A percentile compares a stretch with the other conserved stretches of the same genome.
Conservation (phyloP, 768 basidiomycete species). For the Trametes meyenii region DNA sequence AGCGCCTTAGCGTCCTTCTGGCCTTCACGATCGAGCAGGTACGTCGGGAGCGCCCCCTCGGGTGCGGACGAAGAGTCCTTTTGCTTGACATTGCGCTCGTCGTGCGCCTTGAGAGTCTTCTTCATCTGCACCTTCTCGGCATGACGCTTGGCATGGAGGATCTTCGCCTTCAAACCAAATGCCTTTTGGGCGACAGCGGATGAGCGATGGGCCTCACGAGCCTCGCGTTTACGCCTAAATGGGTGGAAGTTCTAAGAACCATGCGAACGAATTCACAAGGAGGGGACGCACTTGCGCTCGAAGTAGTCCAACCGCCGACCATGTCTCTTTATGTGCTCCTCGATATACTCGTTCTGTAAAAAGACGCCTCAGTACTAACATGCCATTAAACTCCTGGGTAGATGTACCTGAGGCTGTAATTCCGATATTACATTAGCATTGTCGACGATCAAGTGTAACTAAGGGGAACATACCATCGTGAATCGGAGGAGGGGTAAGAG, state of each 20-base stretch:
- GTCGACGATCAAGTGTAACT: neutral
- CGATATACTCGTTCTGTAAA: slow-evolving; percentile 95
- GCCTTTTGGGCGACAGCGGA: slow-evolving; percentile 91
- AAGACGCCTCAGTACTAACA: slow-evolving; percentile 1
- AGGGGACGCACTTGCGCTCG: slow-evolving; percentile 79
- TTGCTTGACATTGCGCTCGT: slow-evolving; percentile 97
- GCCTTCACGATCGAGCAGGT: slow-evolving; percentile 95
- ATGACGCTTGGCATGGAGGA: slow-evolving; percentile 96
- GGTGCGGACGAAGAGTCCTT: slow-evolving; percentile 80
- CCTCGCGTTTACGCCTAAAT: slow-evolving; percentile 77
- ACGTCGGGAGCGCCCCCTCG: slow-evolving; percentile 92
- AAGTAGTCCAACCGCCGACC: slow-evolving; percentile 95
- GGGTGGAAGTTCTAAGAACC: neutral
- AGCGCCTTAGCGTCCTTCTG: slow-evolving; percentile 98
- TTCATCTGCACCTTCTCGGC: slow-evolving; percentile 98
- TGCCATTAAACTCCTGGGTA: neutral
- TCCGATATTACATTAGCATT: neutral
- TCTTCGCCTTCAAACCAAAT: slow-evolving; percentile 95
- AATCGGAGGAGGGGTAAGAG: slow-evolving; percentile 17
- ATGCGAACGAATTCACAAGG: neutral
- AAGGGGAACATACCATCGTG: slow-evolving; percentile 31
- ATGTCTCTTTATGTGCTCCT: slow-evolving; percentile 97
- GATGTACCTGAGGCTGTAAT: slow-evolving; percentile 67
- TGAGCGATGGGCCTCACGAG: slow-evolving; percentile 72
- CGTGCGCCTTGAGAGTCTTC: slow-evolving; percentile 99